A percentile compares a stretch with the other conserved stretches of the same genome.
These are phyloP conservation scores for Epithele typhae DNA, from an alignment of 768 basidiomycete species.

Conservation along the genomic window DNA sequence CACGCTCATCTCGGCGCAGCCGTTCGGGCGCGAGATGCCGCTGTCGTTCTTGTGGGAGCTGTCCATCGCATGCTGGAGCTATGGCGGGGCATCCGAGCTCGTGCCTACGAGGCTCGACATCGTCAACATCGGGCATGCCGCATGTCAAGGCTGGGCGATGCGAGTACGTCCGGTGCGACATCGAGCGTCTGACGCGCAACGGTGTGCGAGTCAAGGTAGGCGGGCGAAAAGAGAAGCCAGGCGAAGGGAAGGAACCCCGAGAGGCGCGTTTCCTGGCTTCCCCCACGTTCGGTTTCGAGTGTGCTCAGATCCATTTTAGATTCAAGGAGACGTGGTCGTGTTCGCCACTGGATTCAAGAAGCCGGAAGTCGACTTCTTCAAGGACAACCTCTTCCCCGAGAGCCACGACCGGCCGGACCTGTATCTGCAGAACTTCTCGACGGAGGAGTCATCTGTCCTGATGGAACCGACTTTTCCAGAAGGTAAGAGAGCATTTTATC, in stretches of 20 bases:
- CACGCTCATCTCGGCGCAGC: conserved; percentile 43
- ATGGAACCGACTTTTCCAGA: too few species aligned
- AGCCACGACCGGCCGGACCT: conserved; percentile 48
- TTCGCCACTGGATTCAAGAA: conserved; percentile 51
- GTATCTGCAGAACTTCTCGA: conserved; percentile 53
- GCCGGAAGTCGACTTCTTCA: conserved; percentile 42
- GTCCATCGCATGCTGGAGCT: conserved; percentile 40
- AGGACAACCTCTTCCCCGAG: conserved; percentile 45
- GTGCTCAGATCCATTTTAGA: conserved; percentile 13
- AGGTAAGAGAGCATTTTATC: too few species aligned
- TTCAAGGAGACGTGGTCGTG: conserved; percentile 44
- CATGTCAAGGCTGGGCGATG: conserved; percentile 40
- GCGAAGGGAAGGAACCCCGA: conserved; percentile 28
- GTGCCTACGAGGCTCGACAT: conserved; percentile 38
- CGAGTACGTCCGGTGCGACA: conserved; percentile 46
- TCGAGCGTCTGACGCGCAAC: conserved; percentile 31
- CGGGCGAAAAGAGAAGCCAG: conserved; percentile 28
- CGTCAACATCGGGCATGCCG: conserved; percentile 48
- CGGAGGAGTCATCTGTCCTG: conserved; percentile 48
- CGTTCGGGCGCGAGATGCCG: conserved; percentile 51
- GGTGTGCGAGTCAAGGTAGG: conserved; percentile 39
- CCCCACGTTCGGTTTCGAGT: neutral
- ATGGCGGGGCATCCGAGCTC: conserved; percentile 41
- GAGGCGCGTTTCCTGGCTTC: conserved; percentile 13
- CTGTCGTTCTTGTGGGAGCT: conserved; percentile 46